Evolutionary conservation across 2,329 filamentous ascomycete genomes (phyloP).

Genomic region (Aspergillus tubingensis): DNA sequence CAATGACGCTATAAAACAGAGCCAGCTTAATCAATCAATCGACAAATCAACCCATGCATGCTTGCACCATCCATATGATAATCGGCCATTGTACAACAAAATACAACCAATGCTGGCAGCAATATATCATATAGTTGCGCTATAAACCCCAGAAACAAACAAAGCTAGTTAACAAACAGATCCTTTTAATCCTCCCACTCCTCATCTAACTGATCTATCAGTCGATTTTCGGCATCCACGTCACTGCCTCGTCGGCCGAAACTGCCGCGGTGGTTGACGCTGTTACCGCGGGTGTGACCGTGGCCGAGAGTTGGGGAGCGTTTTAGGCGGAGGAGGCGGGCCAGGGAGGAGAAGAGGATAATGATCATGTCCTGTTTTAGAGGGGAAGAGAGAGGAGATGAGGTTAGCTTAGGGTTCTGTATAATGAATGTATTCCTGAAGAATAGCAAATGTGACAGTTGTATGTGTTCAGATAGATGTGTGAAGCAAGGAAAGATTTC

Average conservation of each 20-base stretch:
- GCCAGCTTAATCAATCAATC: too few relatives aligned
- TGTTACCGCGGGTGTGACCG: slow-evolving; percentile 38
- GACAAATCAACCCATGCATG: too few relatives aligned
- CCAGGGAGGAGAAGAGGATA: slow-evolving; percentile 49
- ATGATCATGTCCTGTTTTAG: slow-evolving; percentile 48
- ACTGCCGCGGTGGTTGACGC: slow-evolving; percentile 24
- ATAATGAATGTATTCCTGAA: too few relatives aligned
- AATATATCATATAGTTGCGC: too few relatives aligned
- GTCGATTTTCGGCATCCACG: slow-evolving; percentile 81
- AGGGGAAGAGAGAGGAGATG: neutral
- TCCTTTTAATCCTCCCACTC: slow-evolving; percentile 79
- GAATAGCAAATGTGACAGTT: too few relatives aligned
- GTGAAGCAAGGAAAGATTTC: slow-evolving; percentile 3
- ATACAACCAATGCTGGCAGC: too few relatives aligned
- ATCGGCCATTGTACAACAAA: too few relatives aligned
- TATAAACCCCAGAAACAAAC: neutral
- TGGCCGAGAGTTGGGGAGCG: slow-evolving; percentile 39
- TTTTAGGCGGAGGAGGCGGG: slow-evolving; percentile 40
- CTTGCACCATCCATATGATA: too few relatives aligned
- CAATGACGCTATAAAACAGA: too few relatives aligned
- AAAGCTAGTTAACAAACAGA: neutral
- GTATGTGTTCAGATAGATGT: neutral
- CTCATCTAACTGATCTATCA: slow-evolving; percentile 95
- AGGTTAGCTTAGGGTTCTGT: slow-evolving; percentile 10
- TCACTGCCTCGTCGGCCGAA: slow-evolving; percentile 34